A percentile compares a stretch with the other conserved stretches of the same genome.
Conservation (phyloP, 352 stramenopile genomes). For the Phytopythium helicoides region DNA sequence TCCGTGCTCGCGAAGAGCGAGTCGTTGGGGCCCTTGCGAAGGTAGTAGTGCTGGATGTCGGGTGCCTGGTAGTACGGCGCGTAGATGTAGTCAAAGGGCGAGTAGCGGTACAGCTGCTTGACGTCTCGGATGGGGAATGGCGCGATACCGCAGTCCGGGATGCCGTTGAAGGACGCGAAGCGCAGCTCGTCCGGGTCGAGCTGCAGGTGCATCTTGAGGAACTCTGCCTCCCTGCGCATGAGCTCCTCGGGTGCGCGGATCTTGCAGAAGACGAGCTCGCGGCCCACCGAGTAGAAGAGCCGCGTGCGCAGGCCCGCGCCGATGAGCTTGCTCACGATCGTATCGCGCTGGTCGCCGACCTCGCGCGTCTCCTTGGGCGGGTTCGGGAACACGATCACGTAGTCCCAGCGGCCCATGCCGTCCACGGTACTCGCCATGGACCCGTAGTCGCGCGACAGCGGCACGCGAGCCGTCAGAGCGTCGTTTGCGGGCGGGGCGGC, state of each 20-base stretch:
- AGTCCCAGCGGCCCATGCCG: conserved; percentile 62
- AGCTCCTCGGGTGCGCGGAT: conserved; percentile 75
- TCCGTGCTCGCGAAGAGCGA: conserved; percentile 79
- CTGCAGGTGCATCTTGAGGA: conserved; percentile 74
- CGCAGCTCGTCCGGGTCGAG: conserved; percentile 62
- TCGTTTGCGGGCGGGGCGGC: too few species aligned
- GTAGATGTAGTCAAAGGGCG: conserved; percentile 85
- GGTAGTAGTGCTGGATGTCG: conserved; percentile 68
- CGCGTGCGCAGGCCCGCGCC: conserved; percentile 61
- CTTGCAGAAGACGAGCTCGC: conserved; percentile 80
- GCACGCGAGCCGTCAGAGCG: conserved; percentile 15
- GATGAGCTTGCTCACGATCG: conserved; percentile 72
- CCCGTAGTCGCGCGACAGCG: conserved; percentile 40
- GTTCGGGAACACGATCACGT: conserved; percentile 84
- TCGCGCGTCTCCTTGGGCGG: conserved; percentile 59
- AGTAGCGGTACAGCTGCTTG: conserved; percentile 74
- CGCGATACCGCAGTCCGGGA: conserved; percentile 68
- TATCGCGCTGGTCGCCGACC: conserved; percentile 62
- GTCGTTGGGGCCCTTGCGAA: conserved; percentile 49
- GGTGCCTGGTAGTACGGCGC: conserved; percentile 72
- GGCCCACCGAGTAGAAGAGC: conserved; percentile 69
- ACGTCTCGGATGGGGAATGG: conserved; percentile 81
- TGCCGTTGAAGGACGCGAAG: conserved; percentile 59
- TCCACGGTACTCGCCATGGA: conserved; percentile 27
- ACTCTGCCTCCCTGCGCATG: conserved; percentile 63